A percentile compares a stretch with the other conserved stretches of the same genome.
These are phyloP conservation scores for Cyclotella baltica DNA, from an alignment of 108 stramenopile genomes.

Conservation along the genomic window DNA sequence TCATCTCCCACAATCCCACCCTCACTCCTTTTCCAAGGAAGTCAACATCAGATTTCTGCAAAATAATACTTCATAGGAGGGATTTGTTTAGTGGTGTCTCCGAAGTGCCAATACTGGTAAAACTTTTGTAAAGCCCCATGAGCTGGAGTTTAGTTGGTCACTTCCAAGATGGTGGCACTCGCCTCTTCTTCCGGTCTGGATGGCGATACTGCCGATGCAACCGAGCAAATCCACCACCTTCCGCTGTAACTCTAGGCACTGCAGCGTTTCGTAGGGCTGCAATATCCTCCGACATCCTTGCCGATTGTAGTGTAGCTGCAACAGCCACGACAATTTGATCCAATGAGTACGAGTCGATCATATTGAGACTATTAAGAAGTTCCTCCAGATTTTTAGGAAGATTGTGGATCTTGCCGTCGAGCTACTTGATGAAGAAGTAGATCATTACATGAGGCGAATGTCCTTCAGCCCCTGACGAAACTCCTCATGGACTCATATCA, in stretches of 20 bases:
- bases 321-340: constrained; percentile 1
- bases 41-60: neutral
- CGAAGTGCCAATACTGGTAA: neutral
- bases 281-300: neutral
- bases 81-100: neutral
- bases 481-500: too few relatives aligned
- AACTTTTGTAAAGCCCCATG: too few relatives aligned
- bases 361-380: neutral
- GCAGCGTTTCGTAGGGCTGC: neutral
- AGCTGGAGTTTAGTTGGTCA: neutral
- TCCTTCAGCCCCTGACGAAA: too few relatives aligned
- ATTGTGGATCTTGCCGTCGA: too few relatives aligned
- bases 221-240: too few relatives aligned
- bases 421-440: neutral
- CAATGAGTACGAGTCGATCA: neutral
- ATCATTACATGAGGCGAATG: constrained; percentile 6
- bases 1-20: neutral
- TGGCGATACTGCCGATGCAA: too few relatives aligned
- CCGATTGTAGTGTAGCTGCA: neutral
- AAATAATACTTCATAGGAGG: neutral
- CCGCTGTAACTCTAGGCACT: too few relatives aligned
- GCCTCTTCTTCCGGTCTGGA: neutral
- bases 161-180: neutral
- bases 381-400: neutral
- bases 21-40: neutral